Conservation (phyloP, 495 filamentous ascomycete genomes). For the Penicillium pulvis region DNA sequence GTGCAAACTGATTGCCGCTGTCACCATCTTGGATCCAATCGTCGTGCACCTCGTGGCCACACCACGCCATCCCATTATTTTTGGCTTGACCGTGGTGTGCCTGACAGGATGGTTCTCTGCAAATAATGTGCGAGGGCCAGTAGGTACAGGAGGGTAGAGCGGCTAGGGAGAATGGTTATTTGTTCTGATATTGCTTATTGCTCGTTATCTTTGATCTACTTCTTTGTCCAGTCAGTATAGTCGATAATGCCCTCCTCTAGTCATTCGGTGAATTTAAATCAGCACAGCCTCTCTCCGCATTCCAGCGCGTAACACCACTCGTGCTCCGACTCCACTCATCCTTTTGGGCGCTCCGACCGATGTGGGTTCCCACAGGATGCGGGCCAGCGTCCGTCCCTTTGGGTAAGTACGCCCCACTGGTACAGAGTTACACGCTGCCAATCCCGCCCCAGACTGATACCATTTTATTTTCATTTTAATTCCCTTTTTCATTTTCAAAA, state of each 20-base stretch:
- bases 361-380: conserved; percentile 5
- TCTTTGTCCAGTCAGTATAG: neutral
- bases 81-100: conserved; percentile 6
- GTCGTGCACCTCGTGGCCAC: conserved; percentile 29
- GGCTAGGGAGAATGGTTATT: neutral
- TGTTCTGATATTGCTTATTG: neutral
- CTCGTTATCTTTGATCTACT: neutral
- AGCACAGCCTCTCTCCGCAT: conserved; percentile 18
- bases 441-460: conserved; percentile 32
- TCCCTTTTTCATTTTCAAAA: neutral
- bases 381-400: conserved; percentile 11
- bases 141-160: neutral
- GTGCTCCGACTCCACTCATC: conserved; percentile 7
- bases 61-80: conserved; percentile 16
- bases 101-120: conserved; percentile 1
- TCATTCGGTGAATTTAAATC: neutral
- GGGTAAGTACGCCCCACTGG: conserved; percentile 4
- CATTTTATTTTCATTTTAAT: conserved; percentile 11
- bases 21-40: conserved; percentile 31
- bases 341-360: conserved; percentile 5
- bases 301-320: conserved; percentile 12
- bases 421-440: conserved; percentile 6
- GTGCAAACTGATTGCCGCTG: conserved; percentile 31
- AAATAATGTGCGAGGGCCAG: neutral
- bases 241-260: no score